These are phyloP conservation scores for Cytospora paraplurivora DNA, from an alignment of 2,329 filamentous ascomycete species.

Conservation along the genomic window DNA sequence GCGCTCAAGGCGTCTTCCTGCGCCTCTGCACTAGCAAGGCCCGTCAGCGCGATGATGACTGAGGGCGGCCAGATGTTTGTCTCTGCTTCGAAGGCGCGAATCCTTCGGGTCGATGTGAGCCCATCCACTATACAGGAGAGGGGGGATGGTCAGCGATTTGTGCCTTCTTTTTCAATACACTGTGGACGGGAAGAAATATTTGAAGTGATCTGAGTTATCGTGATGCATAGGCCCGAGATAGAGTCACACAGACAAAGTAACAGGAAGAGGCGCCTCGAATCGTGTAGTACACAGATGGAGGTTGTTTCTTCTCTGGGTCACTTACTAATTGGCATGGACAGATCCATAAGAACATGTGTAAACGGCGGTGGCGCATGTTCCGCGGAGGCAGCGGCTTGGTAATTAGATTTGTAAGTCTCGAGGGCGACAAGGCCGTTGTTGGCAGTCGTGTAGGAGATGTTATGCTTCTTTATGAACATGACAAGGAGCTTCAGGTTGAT, in stretches of 20 bases:
- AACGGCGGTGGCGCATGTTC: constrained; percentile 31
- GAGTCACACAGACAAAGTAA: not conserved
- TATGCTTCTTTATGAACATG: constrained; percentile 46
- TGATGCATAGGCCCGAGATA: not conserved
- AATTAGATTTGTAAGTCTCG: constrained; percentile 42
- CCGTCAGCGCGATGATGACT: constrained; percentile 55
- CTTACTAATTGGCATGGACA: constrained; percentile 54
- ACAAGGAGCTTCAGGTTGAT: constrained; percentile 47
- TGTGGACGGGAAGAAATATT: not conserved
- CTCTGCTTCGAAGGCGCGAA: constrained; percentile 51
- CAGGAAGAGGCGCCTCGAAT: not conserved
- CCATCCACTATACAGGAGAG: constrained; percentile 45
- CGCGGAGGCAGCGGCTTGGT: constrained; percentile 7
- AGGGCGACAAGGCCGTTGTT: constrained; percentile 51
- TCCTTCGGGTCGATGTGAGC: constrained; percentile 50
- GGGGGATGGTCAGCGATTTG: not conserved
- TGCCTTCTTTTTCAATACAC: not conserved
- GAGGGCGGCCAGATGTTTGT: constrained; percentile 41
- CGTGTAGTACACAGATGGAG: not conserved
- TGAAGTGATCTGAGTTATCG: not conserved
- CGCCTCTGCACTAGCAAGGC: constrained; percentile 51
- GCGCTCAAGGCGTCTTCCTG: constrained; percentile 51
- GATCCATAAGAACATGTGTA: constrained; percentile 48
- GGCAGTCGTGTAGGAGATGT: constrained; percentile 46
- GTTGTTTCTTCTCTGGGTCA: not conserved